phyloP scores from a whole-genome alignment of 164 flowering plant species.

The Aristolochia contorta region DNA sequence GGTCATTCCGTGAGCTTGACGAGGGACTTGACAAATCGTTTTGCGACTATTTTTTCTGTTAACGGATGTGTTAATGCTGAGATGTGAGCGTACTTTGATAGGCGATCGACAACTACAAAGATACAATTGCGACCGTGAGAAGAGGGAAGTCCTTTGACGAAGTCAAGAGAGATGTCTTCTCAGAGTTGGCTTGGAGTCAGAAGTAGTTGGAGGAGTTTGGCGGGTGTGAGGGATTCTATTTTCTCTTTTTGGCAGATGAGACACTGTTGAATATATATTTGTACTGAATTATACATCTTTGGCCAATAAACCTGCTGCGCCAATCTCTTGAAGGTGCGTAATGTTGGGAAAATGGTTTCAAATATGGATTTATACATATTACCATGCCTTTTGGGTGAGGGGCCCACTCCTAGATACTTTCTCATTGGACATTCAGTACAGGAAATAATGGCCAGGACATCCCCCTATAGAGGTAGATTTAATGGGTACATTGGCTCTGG shows the following conservation, averaged over 20 bases:
- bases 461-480: no score
- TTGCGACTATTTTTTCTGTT: neutral
- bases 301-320: neutral
- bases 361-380: no score
- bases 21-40: neutral
- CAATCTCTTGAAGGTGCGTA: neutral
- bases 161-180: neutral
- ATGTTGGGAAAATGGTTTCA: no score
- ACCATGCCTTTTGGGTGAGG: no score
- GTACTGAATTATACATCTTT: neutral
- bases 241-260: neutral
- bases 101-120: neutral
- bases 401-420: no score
- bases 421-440: no score
- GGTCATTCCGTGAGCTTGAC: constrained; percentile 3
- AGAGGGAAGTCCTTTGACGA: neutral
- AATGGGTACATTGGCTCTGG: no score
- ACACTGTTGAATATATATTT: neutral
- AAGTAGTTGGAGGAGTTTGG: neutral
- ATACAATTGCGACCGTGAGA: neutral
- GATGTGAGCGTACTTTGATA: no score
- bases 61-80: neutral
- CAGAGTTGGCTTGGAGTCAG: constrained; percentile 4
- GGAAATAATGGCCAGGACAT: no score
- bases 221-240: neutral